Base-by-base conservation (phyloP, 1,284 basidiomycete species). In the Neotropicomus parvogracilis region DNA sequence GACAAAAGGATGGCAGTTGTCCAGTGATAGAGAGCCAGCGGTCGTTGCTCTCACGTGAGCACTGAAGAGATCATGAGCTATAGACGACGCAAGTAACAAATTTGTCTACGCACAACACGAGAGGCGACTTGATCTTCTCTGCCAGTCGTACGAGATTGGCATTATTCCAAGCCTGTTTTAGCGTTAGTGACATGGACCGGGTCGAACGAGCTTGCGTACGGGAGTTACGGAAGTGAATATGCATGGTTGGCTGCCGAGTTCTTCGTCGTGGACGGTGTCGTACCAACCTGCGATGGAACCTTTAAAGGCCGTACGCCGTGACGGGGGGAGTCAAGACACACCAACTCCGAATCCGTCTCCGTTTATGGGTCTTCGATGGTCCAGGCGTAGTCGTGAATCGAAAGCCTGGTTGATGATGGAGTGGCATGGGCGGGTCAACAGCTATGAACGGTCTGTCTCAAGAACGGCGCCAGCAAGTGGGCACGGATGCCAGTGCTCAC, bases 331-430 rank as follows among this genome's bases (percentile, higher is more conserved):
- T 19, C 35, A 26, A 41, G 66, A 80, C 89, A 67, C 71, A 80
- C 93, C 94, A 24, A 99, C 92, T 28, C 95, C 95, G 64, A 98
- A 98, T 0, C 95, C 95, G 66, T 99, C 95, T 20, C 93, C 94
- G 59, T 95, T 95, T 71, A 95, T 91, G 10, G 92, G 91, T 49
- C 90, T 72, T 50, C 86, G 76, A 54, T 73, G 77, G 58, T 93
- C 89, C 51, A 97, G 70, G 16, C 94, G 81, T 27, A 97, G 74
- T 17, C 92, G 80, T 31, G 90, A 92, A 70, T 95, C 93, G 61
- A 93, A 94, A 0, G 94, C 91, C 65, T 97, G 93, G 66, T 95
- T 95, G 65, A 93, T 93, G 72, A 98, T 97, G 12, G 90, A 94
- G 71, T 98, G 95, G 47, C 88, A 88, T 37, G 95, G 95, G 37